These are phyloP conservation scores for Stemphylium lycopersici DNA, from an alignment of 2,329 filamentous ascomycete genomes.

Conservation along the genomic window DNA sequence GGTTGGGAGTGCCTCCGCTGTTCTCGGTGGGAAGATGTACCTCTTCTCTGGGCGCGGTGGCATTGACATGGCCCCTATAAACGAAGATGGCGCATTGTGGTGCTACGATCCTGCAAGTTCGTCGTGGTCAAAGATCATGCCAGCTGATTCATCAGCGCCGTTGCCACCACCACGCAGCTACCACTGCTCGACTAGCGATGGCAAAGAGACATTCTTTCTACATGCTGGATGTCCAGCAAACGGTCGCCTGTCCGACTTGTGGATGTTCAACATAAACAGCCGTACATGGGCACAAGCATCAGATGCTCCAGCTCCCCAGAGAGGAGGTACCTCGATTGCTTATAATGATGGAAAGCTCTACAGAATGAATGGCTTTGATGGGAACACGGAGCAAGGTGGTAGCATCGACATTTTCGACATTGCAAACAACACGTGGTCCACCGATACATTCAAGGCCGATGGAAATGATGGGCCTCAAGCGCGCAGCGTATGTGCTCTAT, in stretches of 20 bases:
- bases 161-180: constrained; percentile 72
- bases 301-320: constrained; percentile 68
- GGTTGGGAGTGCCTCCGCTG: constrained; percentile 74
- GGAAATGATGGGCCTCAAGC: constrained; percentile 54
- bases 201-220: constrained; percentile 72
- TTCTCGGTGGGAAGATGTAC: constrained; percentile 74
- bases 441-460: constrained; percentile 49
- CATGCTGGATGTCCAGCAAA: constrained; percentile 75
- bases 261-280: constrained; percentile 73
- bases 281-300: constrained; percentile 72
- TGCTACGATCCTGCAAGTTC: constrained; percentile 70
- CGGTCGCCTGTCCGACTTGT: constrained; percentile 72
- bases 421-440: constrained; percentile 50
- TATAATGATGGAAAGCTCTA: constrained; percentile 70
- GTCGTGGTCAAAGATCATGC: constrained; percentile 69
- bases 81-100: constrained; percentile 79
- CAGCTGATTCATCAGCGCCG: constrained; percentile 55
- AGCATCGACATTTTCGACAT: constrained; percentile 67
- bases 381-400: constrained; percentile 71
- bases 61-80: constrained; percentile 69
- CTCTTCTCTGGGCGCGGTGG: constrained; percentile 81
- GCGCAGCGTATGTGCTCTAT: constrained; percentile 57
- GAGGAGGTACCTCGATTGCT: constrained; percentile 72
- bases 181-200: constrained; percentile 70
- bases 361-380: constrained; percentile 82